Conservation (phyloP, 2,329 filamentous ascomycete genomes). For the Beauveria sp. region DNA sequence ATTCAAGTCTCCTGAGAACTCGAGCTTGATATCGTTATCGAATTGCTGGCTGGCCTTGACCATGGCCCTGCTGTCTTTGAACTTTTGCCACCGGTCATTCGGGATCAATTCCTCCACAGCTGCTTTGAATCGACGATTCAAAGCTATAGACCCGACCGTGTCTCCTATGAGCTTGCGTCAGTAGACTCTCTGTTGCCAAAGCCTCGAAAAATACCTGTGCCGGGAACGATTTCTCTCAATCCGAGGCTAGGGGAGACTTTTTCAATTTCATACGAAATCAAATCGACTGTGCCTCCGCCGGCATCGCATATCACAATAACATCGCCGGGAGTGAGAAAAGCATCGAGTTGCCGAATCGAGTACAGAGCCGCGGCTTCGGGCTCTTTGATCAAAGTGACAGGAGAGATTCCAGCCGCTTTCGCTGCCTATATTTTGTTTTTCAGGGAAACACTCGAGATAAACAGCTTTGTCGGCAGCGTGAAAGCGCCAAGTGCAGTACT, state of each 20-base stretch:
- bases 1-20: slow-evolving; percentile 12
- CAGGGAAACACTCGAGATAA: neutral
- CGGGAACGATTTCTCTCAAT: slow-evolving; percentile 19
- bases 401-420: slow-evolving; percentile 11
- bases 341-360: slow-evolving; percentile 11
- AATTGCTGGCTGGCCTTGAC: slow-evolving; percentile 14
- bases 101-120: slow-evolving; percentile 16
- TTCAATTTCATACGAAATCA: slow-evolving; percentile 25
- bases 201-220: slow-evolving; percentile 13
- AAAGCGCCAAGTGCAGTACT: no score
- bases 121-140: slow-evolving; percentile 17
- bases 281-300: slow-evolving; percentile 22
- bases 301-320: slow-evolving; percentile 20
- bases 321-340: slow-evolving; percentile 9
- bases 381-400: slow-evolving; percentile 15
- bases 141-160: slow-evolving; percentile 18
- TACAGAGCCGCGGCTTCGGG: slow-evolving; percentile 16
- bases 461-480: no score
- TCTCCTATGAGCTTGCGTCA: slow-evolving; percentile 10
- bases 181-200: neutral
- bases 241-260: slow-evolving; percentile 16
- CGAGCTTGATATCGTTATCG: slow-evolving; percentile 16
- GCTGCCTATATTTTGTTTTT: slow-evolving; percentile 9
- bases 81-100: slow-evolving; percentile 8
- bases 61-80: slow-evolving; percentile 13